Base-by-base conservation (phyloP, 2,329 filamentous ascomycete genomes). In the Botrytis fabae region DNA sequence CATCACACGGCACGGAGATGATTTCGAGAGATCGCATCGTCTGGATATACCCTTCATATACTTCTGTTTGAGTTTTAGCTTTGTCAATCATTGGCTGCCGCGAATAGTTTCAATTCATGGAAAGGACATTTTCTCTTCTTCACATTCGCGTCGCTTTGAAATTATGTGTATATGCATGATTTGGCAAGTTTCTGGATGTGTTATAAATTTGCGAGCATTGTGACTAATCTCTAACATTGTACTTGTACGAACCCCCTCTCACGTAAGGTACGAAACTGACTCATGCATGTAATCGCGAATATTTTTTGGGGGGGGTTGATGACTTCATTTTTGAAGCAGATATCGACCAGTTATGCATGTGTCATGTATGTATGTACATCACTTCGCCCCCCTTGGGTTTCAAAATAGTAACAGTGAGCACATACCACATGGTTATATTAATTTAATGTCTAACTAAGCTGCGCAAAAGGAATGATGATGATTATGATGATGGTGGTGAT, bases 1-100 rank as follows among this genome's bases (percentile, higher is more conserved):
- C 42, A 68, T 68, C 48, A 54, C 38, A 57, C 28, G 65, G 65
- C 48, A 42, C 18, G 64, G 70, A 44, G 28, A 68, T 59, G 38
- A 66, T 66, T 14, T 59, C 40, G 69, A 71, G 69, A 64, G 16
- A 68, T 66, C 32, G 46, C 8, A 40, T 71, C 61, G 44, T 71
- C 69, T 54, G 70, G 62, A 66, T 72, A 72, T 72, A 71, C 69
- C 69, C 69, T 71, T 71, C 59, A 65, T 65, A 71, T n/a, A 46
- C 44, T 32, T 44, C 63, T 65, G 60, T 38, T 54, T 32, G 44
- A 64, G 60, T 71, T 54, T 38, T 54, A 28, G 46, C 46, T 68
- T 54, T 65, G 28, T 48, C 44, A 48, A 38, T 66, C 22, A 28
- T 40, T n/a, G 28, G 14, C 22, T 54, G 44, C 63, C 16, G 22